Conservation (phyloP, 2,329 filamentous ascomycete species). For the Aureobasidium uvarum region DNA sequence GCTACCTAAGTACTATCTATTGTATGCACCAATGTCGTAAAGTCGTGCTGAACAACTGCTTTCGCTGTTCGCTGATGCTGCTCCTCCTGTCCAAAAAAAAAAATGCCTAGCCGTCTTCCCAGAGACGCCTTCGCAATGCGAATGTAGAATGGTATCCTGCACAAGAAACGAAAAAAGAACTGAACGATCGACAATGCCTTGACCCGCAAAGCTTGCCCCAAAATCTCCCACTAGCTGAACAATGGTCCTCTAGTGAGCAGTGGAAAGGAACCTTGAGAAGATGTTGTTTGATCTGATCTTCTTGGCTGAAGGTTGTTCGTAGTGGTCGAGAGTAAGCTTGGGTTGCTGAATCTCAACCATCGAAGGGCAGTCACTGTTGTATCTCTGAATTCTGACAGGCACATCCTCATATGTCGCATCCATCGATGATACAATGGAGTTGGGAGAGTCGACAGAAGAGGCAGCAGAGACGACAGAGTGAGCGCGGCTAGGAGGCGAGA, state of each 20-base stretch:
- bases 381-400: slow-evolving; percentile 41
- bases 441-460: slow-evolving; percentile 39
- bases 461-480: slow-evolving; percentile 39
- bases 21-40: slow-evolving; percentile 25
- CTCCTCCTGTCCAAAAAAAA: not conserved
- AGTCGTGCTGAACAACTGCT: slow-evolving; percentile 11
- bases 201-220: slow-evolving; percentile 26
- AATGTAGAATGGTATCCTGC: slow-evolving; percentile 25
- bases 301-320: slow-evolving; percentile 38
- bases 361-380: slow-evolving; percentile 45
- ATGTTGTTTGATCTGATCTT: slow-evolving; percentile 41
- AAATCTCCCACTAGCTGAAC: not conserved
- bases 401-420: slow-evolving; percentile 34
- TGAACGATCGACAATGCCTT: slow-evolving; percentile 16
- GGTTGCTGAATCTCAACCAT: slow-evolving; percentile 44
- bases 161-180: slow-evolving; percentile 13
- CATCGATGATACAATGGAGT: slow-evolving; percentile 38
- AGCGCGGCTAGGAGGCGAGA: slow-evolving; percentile 47
- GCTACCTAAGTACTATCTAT: slow-evolving; percentile 25
- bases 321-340: slow-evolving; percentile 34
- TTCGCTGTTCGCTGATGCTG: not conserved
- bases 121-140: slow-evolving; percentile 25
- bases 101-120: slow-evolving; percentile 3
- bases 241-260: slow-evolving; percentile 29
- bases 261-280: slow-evolving; percentile 41